Evolutionary conservation across 768 basidiomycete species (phyloP), one percentile per base, ranked within the genome.

Genomic region (Hortiboletus flavorubellus): DNA sequence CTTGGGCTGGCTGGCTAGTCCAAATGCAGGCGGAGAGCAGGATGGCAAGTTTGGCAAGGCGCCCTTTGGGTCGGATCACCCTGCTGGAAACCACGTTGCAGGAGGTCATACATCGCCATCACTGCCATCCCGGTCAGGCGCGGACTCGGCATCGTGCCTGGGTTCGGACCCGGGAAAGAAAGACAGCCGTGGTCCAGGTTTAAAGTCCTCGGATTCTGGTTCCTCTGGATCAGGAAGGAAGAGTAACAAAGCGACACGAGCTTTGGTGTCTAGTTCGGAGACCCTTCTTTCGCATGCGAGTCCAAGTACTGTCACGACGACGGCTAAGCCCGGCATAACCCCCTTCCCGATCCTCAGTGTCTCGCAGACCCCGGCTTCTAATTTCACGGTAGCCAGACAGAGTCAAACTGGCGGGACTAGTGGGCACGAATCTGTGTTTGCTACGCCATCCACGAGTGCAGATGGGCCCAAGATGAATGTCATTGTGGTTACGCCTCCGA

Each of bases 271-370:
- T 31, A 11, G 35, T 14, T 38, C 51, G 8, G 58, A 50, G 21
- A 33, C 12, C 1, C 14, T 5, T 39, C 37, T 26, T 16, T 58
- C 55, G 5, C 34, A 18, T 26, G 15, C 63, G 14, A 41, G 15
- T 33, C n/a, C 50, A 8, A 45, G 33, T 35, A 16, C 30, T 5
- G 21, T 10, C 16, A 26, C 45, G 29, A 53, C 46, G 23, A 14
- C 49, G 35, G 16, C 46, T 0, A 49, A 33, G 0, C 14, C 18
- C 10, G 8, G 34, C 44, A 34, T 61, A 16, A 61, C 54, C 2
- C 66, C 65, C 5, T 66, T 66, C 15, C 60, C 63, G 10, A 65
- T 66, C 9, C 56, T 66, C 23, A 65, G 46, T 16, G 58, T 48
- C 12, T 49, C 66, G 31, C 54, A 37, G 18, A 37, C 33, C 4